Evolutionary conservation across 768 basidiomycete species (phyloP).

Genomic region (Agrocybe chaxingu): DNA sequence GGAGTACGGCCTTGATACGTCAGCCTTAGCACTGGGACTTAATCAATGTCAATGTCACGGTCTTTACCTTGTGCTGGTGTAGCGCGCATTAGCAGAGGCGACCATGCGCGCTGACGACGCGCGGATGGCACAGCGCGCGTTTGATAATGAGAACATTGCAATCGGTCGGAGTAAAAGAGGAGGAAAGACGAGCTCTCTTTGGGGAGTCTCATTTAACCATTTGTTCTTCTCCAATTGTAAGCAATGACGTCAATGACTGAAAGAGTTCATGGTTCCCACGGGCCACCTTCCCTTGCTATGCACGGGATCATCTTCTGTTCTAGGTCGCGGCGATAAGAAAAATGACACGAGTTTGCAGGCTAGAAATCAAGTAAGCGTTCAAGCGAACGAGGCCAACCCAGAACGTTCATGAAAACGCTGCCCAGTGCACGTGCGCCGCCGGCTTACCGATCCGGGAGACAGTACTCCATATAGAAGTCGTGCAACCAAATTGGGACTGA

Average conservation of each 20-base stretch:
- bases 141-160: constrained; percentile 17
- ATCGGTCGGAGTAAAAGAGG: constrained; percentile 1
- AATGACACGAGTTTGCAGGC: too few species aligned
- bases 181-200: neutral
- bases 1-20: constrained; percentile 6
- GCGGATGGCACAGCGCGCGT: constrained; percentile 13
- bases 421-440: too few species aligned
- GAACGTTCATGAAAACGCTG: too few species aligned
- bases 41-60: neutral
- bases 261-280: constrained; percentile 9
- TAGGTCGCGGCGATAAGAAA: too few species aligned
- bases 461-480: too few species aligned
- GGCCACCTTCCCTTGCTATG: neutral
- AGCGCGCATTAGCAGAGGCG: constrained; percentile 7
- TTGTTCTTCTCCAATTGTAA: neutral
- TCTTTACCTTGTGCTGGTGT: constrained; percentile 23
- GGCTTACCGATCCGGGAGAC: too few species aligned
- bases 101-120: neutral
- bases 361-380: too few species aligned
- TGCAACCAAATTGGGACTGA: too few species aligned
- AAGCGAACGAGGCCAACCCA: too few species aligned
- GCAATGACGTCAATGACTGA: constrained; percentile 9
- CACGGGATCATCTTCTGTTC: neutral
- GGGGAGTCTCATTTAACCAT: constrained; percentile 6
- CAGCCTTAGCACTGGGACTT: neutral